A percentile compares a stretch with the other conserved stretches of the same genome.
These are phyloP conservation scores for Tulasnella sp. DNA, from an alignment of 768 basidiomycete species.

Conservation along the genomic window DNA sequence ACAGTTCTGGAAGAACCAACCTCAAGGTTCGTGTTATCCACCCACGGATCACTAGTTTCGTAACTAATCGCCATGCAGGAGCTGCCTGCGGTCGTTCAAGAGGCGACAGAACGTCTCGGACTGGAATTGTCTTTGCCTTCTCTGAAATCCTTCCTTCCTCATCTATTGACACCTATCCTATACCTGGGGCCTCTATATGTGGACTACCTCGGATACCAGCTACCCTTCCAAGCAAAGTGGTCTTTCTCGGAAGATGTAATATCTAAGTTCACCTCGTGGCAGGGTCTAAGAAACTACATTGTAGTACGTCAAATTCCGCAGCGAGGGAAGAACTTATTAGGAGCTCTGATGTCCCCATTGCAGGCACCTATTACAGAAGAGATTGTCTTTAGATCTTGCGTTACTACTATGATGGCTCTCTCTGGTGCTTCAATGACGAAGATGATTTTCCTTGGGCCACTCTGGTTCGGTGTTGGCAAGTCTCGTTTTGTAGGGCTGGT, in stretches of 20 bases:
- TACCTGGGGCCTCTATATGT: conserved; percentile 69
- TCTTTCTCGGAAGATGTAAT: conserved; percentile 31
- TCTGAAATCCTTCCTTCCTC: conserved; percentile 25
- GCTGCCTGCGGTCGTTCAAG: not conserved
- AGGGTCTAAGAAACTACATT: conserved; percentile 60
- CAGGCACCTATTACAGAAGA: conserved; percentile 91
- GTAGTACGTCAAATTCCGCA: conserved; percentile 26
- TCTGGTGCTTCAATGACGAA: conserved; percentile 39
- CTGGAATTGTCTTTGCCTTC: not conserved
- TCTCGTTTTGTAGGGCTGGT: conserved; percentile 12
- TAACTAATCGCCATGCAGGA: not conserved
- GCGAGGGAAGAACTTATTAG: not conserved
- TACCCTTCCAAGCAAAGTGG: conserved; percentile 48
- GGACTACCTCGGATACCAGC: conserved; percentile 30
- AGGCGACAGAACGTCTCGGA: not conserved
- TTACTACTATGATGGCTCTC: conserved; percentile 60
- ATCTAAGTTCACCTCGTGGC: conserved; percentile 35
- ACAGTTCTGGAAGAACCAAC: not conserved
- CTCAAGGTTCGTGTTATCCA: not conserved
- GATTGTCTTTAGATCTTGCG: conserved; percentile 75
- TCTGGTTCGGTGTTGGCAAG: conserved; percentile 81
- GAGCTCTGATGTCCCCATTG: not conserved
- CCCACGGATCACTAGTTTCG: not conserved
- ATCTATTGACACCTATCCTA: conserved; percentile 56
- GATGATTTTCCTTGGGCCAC: conserved; percentile 69